phyloP scores from a whole-genome alignment of 306 rosid species.

The Prunus fruticosa region DNA sequence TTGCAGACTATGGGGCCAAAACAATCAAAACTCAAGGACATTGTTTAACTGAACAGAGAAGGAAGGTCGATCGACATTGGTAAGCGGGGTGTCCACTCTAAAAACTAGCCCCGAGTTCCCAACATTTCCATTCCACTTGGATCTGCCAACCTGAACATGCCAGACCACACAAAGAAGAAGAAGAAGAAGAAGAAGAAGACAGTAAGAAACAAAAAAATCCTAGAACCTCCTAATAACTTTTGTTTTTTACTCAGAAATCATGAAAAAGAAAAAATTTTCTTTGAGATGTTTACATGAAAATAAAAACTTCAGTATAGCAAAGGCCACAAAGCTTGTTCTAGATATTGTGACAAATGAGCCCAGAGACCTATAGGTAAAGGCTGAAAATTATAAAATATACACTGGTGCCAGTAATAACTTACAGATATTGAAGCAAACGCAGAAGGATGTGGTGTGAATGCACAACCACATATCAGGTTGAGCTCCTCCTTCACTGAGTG shows the following conservation, averaged over 20 bases:
- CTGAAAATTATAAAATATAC: not conserved
- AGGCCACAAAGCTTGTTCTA: not conserved
- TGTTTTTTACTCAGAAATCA: not conserved
- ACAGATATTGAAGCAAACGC: slow-evolving; percentile 89
- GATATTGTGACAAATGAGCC: not conserved
- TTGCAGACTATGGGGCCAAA: slow-evolving; percentile 24
- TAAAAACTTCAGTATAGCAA: not conserved
- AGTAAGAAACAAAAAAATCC: not conserved
- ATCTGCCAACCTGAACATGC: slow-evolving; percentile 75
- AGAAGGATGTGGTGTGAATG: slow-evolving; percentile 73
- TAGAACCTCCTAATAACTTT: not conserved
- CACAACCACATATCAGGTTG: slow-evolving; percentile 71
- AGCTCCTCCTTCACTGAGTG: slow-evolving; percentile 81
- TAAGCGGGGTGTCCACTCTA: slow-evolving; percentile 76
- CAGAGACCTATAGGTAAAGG: slow-evolving; percentile 1
- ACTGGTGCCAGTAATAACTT: slow-evolving; percentile 36
- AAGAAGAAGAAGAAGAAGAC: not conserved
- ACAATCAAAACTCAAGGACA: slow-evolving; percentile 74
- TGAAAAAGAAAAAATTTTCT: not conserved
- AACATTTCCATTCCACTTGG: slow-evolving; percentile 96
- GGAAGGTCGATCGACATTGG: slow-evolving; percentile 67
- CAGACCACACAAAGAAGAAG: not conserved
- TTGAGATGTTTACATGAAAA: not conserved
- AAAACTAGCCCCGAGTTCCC: slow-evolving; percentile 80
- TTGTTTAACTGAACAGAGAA: slow-evolving; percentile 81